These are phyloP conservation scores for Nemania bipapillata DNA, from an alignment of 2,329 filamentous ascomycete species.

Conservation along the genomic window DNA sequence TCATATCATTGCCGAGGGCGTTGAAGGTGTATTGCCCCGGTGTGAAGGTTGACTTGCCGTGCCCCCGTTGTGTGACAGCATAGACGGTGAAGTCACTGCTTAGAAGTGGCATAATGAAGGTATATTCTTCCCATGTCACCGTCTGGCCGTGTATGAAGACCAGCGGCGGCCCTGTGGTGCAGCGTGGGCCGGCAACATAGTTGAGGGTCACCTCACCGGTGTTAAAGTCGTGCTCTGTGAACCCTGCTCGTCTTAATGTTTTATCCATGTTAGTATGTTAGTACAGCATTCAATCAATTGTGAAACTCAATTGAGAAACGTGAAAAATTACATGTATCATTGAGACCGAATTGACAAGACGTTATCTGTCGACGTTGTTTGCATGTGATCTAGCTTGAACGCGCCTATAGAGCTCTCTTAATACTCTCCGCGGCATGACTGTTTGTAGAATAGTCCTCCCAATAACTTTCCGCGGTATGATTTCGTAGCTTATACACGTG, in stretches of 20 bases:
- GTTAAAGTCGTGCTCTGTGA: slow-evolving; percentile 18
- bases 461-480: neutral
- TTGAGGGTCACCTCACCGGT: slow-evolving; percentile 23
- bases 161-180: slow-evolving; percentile 12
- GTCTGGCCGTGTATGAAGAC: slow-evolving; percentile 28
- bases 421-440: neutral
- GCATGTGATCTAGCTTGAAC: too few species aligned
- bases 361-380: too few species aligned
- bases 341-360: too few species aligned
- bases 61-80: slow-evolving; percentile 19
- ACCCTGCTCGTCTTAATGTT: slow-evolving; percentile 18
- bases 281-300: neutral
- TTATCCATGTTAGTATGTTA: slow-evolving; percentile 27
- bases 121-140: slow-evolving; percentile 28
- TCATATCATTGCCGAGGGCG: slow-evolving; percentile 26
- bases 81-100: slow-evolving; percentile 26
- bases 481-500: neutral
- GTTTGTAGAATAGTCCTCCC: neutral
- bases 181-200: slow-evolving; percentile 16
- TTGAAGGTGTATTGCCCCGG: slow-evolving; percentile 29
- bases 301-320: neutral
- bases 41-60: slow-evolving; percentile 26
- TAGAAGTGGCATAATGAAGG: slow-evolving; percentile 26
- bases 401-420: neutral
- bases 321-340: neutral